phyloP scores from a whole-genome alignment of 1,284 basidiomycete genomes.

The Omphalotus olearius region DNA sequence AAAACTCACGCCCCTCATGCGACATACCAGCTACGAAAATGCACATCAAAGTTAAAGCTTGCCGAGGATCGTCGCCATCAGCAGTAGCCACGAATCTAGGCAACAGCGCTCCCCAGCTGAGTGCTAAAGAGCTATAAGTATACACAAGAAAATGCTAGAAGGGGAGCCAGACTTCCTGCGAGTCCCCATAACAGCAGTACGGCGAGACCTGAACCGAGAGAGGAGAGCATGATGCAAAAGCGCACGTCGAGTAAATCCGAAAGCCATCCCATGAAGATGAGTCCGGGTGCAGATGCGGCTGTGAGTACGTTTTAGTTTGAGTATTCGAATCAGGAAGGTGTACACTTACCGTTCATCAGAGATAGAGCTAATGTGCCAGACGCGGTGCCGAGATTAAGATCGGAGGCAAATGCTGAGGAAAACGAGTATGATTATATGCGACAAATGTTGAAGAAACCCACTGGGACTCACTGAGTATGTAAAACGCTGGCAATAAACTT shows the following conservation, averaged over 20 bases:
- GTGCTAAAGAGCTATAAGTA: constrained; percentile 12
- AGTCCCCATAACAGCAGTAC: constrained; percentile 12
- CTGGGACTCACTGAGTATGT: no score
- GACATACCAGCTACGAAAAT: constrained; percentile 13
- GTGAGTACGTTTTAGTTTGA: neutral
- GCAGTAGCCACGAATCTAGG: constrained; percentile 9
- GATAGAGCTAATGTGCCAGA: constrained; percentile 11
- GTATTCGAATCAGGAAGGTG: neutral
- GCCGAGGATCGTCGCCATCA: constrained; percentile 10
- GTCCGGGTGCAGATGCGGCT: constrained; percentile 14
- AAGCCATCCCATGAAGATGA: constrained; percentile 12
- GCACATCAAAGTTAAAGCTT: constrained; percentile 9
- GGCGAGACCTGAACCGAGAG: constrained; percentile 11
- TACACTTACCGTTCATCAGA: constrained; percentile 12
- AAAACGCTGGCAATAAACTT: no score
- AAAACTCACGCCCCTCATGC: neutral
- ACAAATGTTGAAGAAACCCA: no score
- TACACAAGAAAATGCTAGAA: constrained; percentile 6
- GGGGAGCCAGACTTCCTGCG: constrained; percentile 3
- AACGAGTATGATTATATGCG: no score
- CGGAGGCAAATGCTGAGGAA: constrained; percentile 12
- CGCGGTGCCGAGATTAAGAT: constrained; percentile 9
- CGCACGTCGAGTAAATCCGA: constrained; percentile 10
- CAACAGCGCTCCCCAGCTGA: constrained; percentile 13
- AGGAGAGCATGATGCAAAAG: constrained; percentile 9